These are phyloP conservation scores for Selaginella moellendorffii DNA, from an alignment of 75 land plant species.

Conservation along the genomic window DNA sequence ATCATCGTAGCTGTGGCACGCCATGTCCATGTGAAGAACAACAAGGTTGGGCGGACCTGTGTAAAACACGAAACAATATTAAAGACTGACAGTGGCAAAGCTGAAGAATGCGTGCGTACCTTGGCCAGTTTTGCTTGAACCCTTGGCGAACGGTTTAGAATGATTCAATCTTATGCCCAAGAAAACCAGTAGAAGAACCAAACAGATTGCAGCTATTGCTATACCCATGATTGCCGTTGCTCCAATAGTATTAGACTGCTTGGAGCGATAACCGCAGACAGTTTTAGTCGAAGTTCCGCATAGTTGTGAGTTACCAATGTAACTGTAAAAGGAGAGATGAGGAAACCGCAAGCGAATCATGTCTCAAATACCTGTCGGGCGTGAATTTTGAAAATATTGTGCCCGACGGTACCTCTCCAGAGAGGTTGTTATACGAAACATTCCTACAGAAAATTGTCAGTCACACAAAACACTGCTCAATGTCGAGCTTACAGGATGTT, in stretches of 20 bases:
- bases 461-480: slow-evolving; percentile 6
- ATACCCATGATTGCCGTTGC: slow-evolving; percentile 21
- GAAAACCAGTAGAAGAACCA: slow-evolving; percentile 12
- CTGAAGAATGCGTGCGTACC: background rate
- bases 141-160: slow-evolving; percentile 11
- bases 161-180: slow-evolving; percentile 10
- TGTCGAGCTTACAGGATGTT: slow-evolving; percentile 36
- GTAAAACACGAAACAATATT: background rate
- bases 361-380: slow-evolving; percentile 40
- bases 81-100: background rate
- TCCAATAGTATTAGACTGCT: slow-evolving; percentile 9
- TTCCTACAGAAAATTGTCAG: slow-evolving; percentile 32
- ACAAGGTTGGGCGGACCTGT: slow-evolving; percentile 67
- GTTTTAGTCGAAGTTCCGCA: background rate
- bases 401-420: slow-evolving; percentile 53
- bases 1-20: slow-evolving; percentile 84
- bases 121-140: slow-evolving; percentile 13
- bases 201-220: slow-evolving; percentile 17
- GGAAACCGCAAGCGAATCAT: background rate
- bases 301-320: slow-evolving; percentile 17
- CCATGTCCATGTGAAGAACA: slow-evolving; percentile 92
- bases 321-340: background rate
- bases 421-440: slow-evolving; percentile 73
- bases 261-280: background rate
- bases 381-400: slow-evolving; percentile 70